These are phyloP conservation scores for Colletotrichum acutatum DNA, from an alignment of 2,329 filamentous ascomycete species.

Conservation along the genomic window DNA sequence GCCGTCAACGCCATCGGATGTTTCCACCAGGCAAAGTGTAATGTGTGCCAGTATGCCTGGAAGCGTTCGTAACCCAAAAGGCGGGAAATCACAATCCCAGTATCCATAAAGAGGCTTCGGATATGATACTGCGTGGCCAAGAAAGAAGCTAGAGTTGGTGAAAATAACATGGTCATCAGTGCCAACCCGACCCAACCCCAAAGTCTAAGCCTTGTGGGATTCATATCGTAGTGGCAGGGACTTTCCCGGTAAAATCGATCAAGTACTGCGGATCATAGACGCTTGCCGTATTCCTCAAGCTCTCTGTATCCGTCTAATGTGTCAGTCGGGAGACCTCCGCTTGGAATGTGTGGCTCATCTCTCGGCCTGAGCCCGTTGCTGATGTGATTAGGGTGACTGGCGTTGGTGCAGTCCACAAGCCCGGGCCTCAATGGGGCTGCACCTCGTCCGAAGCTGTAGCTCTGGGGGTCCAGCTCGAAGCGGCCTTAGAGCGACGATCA, in stretches of 20 bases:
- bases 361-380: not conserved
- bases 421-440: conserved; percentile 10
- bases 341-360: not conserved
- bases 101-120: not conserved
- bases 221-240: conserved; percentile 12
- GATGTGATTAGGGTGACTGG: not conserved
- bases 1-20: not conserved
- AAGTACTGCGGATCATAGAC: not conserved
- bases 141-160: not conserved
- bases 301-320: conserved; percentile 2
- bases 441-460: conserved; percentile 8
- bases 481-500: conserved; percentile 13
- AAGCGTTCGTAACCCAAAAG: not conserved
- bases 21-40: not conserved
- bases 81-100: not conserved
- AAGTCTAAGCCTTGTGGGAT: conserved; percentile 31
- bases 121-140: conserved; percentile 1
- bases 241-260: not conserved
- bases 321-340: conserved; percentile 22
- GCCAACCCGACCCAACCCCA: conserved; percentile 11
- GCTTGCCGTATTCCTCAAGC: not conserved
- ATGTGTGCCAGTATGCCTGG: not conserved
- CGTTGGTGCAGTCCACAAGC: conserved; percentile 3
- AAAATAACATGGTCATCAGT: not conserved
- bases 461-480: conserved; percentile 1